These are phyloP conservation scores for Nepenthes gracilis DNA, from an alignment of 148 eudicot genomes.

Conservation along the genomic window DNA sequence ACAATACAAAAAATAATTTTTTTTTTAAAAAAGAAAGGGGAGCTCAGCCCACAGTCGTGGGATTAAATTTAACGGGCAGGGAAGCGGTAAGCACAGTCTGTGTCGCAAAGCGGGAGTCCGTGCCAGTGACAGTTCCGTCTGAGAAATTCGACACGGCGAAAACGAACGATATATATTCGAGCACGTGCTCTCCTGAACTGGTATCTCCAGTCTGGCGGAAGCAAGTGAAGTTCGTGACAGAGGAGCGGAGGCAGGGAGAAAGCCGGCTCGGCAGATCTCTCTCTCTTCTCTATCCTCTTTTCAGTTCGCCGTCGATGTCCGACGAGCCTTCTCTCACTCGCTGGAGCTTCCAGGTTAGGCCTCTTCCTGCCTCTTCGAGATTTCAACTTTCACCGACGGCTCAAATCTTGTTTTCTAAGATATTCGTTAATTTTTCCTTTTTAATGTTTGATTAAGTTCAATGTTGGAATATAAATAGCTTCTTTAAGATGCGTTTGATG, in stretches of 20 bases:
- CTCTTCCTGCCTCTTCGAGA: neutral
- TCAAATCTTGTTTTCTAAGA: neutral
- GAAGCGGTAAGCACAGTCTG: too few species aligned
- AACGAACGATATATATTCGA: too few species aligned
- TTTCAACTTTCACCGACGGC: neutral
- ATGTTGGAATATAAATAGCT: neutral
- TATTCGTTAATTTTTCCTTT: neutral
- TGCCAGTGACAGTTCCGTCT: too few species aligned
- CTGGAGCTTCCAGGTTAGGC: constrained; percentile 62
- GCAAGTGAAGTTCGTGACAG: neutral
- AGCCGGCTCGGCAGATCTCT: constrained; percentile 4
- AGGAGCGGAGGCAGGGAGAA: neutral
- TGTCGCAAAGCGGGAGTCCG: too few species aligned
- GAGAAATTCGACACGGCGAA: too few species aligned
- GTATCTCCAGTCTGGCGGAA: neutral
- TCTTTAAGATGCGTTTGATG: neutral
- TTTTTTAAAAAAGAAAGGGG: too few species aligned
- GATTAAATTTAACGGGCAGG: too few species aligned
- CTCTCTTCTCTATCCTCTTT: constrained; percentile 3
- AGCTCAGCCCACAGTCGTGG: too few species aligned
- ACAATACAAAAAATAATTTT: too few species aligned
- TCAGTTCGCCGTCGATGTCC: constrained; percentile 21
- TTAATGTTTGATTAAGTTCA: neutral
- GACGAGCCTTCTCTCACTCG: constrained; percentile 67
- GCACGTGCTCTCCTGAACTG: too few species aligned